Evolutionary conservation across 2,329 filamentous ascomycete species (phyloP).

Genomic region (Esteya vermicola): DNA sequence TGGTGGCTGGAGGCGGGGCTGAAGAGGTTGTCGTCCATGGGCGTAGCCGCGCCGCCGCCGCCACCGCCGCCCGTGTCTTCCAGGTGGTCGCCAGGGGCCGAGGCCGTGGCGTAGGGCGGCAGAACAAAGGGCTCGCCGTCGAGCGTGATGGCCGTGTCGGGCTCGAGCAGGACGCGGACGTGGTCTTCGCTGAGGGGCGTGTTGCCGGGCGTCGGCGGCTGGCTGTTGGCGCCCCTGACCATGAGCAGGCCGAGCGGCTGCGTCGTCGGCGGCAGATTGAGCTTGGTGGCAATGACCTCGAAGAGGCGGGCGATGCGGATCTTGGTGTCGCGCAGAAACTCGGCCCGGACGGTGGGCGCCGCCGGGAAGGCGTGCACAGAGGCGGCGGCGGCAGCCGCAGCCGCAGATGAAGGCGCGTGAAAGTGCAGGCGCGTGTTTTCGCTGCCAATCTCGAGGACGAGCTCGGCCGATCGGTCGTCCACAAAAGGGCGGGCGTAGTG

Average conservation of each 20-base stretch:
- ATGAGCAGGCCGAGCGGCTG: slow-evolving; percentile 53
- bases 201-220: slow-evolving; percentile 52
- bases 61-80: background rate
- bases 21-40: slow-evolving; percentile 1
- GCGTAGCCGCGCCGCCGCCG: background rate
- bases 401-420: slow-evolving; percentile 7
- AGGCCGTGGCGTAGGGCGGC: background rate
- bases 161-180: slow-evolving; percentile 49
- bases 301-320: slow-evolving; percentile 59
- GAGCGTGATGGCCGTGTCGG: slow-evolving; percentile 42
- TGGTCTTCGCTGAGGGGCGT: slow-evolving; percentile 56
- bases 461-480: slow-evolving; percentile 58
- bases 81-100: too few species aligned
- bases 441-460: slow-evolving; percentile 66
- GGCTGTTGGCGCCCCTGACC: slow-evolving; percentile 44
- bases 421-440: slow-evolving; percentile 48
- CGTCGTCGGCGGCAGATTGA: slow-evolving; percentile 49
- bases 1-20: too few species aligned
- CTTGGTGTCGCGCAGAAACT: slow-evolving; percentile 61
- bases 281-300: slow-evolving; percentile 68
- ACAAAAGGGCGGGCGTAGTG: slow-evolving; percentile 75
- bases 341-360: slow-evolving; percentile 35
- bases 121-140: slow-evolving; percentile 36
- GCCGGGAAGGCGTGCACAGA: slow-evolving; percentile 5
- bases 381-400: slow-evolving; percentile 12